These are phyloP conservation scores for Lachancea lanzarotensis DNA, from an alignment of 805 yeast species.

Conservation along the genomic window DNA sequence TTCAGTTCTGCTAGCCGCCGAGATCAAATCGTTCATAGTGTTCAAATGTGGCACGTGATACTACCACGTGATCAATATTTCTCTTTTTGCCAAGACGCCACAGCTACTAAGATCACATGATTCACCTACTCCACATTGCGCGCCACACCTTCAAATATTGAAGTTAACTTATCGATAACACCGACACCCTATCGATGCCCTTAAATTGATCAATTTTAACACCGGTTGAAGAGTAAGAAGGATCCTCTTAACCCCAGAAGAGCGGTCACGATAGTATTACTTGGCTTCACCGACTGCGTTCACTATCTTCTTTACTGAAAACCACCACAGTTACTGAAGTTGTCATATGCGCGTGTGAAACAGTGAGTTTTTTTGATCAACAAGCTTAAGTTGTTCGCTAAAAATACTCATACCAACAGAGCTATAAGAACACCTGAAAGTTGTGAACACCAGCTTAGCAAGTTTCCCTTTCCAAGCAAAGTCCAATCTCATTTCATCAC, in stretches of 20 bases:
- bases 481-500: too few species aligned
- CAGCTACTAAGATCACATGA: too few species aligned
- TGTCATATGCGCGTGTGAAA: background rate
- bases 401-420: background rate
- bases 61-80: too few species aligned
- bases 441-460: background rate
- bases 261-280: too few species aligned
- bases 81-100: too few species aligned
- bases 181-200: background rate
- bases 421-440: background rate
- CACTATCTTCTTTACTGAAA: background rate
- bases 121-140: too few species aligned
- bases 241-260: background rate
- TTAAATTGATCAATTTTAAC: background rate
- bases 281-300: too few species aligned
- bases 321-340: background rate
- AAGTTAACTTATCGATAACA: background rate
- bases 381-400: too few species aligned
- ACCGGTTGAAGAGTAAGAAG: background rate
- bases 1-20: too few species aligned
- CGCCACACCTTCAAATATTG: background rate
- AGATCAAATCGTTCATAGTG: too few species aligned
- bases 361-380: background rate
- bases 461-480: background rate
- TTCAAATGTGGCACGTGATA: too few species aligned